Base-by-base conservation (phyloP, 345 rosid genomes). In the Salix purpurea region DNA sequence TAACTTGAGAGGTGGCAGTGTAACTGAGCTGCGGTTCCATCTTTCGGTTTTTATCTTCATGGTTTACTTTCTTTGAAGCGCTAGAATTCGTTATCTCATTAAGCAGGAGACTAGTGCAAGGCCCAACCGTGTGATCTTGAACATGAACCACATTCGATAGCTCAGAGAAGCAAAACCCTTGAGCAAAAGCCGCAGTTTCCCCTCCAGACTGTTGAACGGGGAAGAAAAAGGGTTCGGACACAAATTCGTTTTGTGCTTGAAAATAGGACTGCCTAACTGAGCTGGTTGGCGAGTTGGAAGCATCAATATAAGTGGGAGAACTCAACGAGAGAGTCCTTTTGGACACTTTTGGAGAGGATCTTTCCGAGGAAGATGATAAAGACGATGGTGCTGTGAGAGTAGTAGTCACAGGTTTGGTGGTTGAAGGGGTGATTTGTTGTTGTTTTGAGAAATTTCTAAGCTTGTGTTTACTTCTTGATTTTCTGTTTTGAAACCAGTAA, bases 401-500 rank as follows among this genome's bases (percentile, higher is more conserved):
- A 44, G 72, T 6, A 39, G 83, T 19, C 72, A 76, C n/a, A 52
- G 70, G 37, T n/a, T 82, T 37, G 66, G 78, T 68, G 52, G 50
- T 58, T 73, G 70, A 76, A 56, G 76, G 67, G 14, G 56, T 81
- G 4, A 65, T 77, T 7, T 74, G 83, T 39, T 84, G 87, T 11
- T 87, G 81, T 80, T 88, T 84, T 65, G 91, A 80, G 89, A 90
- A 91, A 85, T 89, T 91, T 26, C 94, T 91, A 19, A 90, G 90
- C 86, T 94, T 96, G 85, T 91, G 94, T 83, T 96, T 96, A 90
- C 93, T 96, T 76, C 99, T 86, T 32, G 99, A 96, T 83, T 96
- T 96, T 44, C 98, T 84, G 88, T 96, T 96, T 76, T 96, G 99
- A 85, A 96, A 96, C 98, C 99, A 96, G 81, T 96, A 96, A 79